These are phyloP conservation scores for Coemansia sp. DNA, from an alignment of 192 early-diverging fungal genomes.

Conservation along the genomic window DNA sequence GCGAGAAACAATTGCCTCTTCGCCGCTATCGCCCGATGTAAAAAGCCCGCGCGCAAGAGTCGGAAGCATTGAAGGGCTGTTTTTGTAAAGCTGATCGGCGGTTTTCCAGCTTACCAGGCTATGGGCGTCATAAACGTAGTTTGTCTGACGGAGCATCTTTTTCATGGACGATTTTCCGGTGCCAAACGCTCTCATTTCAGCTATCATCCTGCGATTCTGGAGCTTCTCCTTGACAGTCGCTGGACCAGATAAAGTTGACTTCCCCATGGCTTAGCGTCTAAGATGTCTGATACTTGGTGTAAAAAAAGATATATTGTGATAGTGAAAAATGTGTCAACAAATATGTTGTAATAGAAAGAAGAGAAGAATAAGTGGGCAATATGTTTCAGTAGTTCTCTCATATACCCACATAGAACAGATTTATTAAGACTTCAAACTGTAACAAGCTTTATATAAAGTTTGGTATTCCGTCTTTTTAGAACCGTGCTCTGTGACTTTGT, in stretches of 20 bases:
- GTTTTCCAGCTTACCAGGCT: constrained; percentile 62
- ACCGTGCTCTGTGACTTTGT: too few relatives aligned
- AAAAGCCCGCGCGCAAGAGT: constrained; percentile 85
- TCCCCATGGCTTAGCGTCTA: not conserved
- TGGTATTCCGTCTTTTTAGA: too few relatives aligned
- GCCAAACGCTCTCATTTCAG: constrained; percentile 24
- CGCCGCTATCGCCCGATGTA: constrained; percentile 41
- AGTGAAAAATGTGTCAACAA: not conserved
- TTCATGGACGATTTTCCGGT: constrained; percentile 21
- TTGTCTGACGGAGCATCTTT: constrained; percentile 33
- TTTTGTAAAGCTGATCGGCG: constrained; percentile 70
- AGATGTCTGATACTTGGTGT: not conserved
- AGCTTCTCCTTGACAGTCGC: constrained; percentile 29
- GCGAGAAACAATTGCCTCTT: constrained; percentile 64
- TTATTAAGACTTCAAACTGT: not conserved
- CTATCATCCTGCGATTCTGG: constrained; percentile 26
- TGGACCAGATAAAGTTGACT: constrained; percentile 2
- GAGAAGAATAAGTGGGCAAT: too few relatives aligned
- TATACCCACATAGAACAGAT: not conserved
- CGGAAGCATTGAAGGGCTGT: constrained; percentile 61
- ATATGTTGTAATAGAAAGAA: too few relatives aligned
- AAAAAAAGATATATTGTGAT: not conserved
- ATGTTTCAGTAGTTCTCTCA: not conserved
- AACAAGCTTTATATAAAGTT: not conserved
- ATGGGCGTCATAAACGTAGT: constrained; percentile 23